Conservation (phyloP, 495 filamentous ascomycete species). For the Coniosporium apollinis region DNA sequence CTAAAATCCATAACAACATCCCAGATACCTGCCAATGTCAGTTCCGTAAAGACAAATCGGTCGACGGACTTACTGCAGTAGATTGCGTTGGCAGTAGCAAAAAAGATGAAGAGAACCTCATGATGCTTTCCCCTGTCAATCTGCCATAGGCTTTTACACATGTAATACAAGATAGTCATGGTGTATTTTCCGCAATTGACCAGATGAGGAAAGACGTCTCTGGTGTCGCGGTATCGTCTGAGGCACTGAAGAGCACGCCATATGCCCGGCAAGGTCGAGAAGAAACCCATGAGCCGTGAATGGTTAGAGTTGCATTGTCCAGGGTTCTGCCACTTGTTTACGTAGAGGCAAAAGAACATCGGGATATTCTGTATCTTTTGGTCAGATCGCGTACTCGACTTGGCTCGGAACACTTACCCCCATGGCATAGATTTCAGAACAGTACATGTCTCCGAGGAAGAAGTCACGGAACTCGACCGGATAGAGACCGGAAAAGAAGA, state of each 20-base stretch:
- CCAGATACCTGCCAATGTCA: slow-evolving; percentile 48
- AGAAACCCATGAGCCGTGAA: slow-evolving; percentile 72
- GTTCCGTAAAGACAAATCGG: not conserved
- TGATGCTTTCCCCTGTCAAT: slow-evolving; percentile 41
- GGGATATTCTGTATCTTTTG: slow-evolving; percentile 49
- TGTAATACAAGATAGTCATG: slow-evolving; percentile 59
- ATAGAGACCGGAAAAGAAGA: slow-evolving; percentile 71
- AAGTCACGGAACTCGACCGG: slow-evolving; percentile 96
- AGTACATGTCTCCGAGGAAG: slow-evolving; percentile 94
- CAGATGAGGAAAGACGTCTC: slow-evolving; percentile 78
- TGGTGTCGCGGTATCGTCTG: slow-evolving; percentile 74
- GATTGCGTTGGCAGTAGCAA: slow-evolving; percentile 60
- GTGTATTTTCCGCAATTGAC: slow-evolving; percentile 85
- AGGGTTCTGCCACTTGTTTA: slow-evolving; percentile 52
- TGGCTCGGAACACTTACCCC: slow-evolving; percentile 41
- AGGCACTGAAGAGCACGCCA: slow-evolving; percentile 85
- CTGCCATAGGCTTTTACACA: slow-evolving; percentile 25
- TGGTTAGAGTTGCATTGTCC: slow-evolving; percentile 68
- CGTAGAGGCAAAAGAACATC: slow-evolving; percentile 90
- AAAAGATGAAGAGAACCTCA: slow-evolving; percentile 57
- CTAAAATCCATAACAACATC: slow-evolving; percentile 95
- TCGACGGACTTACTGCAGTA: slow-evolving; percentile 49
- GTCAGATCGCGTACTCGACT: not conserved
- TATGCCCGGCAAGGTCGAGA: slow-evolving; percentile 65
- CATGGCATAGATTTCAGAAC: slow-evolving; percentile 78